phyloP scores from a whole-genome alignment of 2,329 filamentous ascomycete species.

The Diaporthe sp. region DNA sequence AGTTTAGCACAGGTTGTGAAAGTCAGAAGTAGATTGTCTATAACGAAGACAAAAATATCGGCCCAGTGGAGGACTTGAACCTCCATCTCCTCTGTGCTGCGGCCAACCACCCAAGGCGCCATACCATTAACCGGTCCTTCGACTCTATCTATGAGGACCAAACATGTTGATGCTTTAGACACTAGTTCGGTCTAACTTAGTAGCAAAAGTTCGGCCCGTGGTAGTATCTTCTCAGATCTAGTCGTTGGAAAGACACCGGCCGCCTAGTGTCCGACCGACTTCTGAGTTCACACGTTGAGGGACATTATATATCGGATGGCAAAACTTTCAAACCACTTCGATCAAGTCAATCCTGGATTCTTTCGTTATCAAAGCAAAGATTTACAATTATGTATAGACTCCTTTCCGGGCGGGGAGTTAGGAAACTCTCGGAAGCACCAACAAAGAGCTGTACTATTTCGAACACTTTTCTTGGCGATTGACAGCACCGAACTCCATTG shows the following conservation, averaged over 20 bases:
- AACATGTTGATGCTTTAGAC: neutral
- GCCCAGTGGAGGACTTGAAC: neutral
- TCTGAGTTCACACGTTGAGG: no score
- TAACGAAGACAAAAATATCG: neutral
- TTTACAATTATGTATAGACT: no score
- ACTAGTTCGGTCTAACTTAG: neutral
- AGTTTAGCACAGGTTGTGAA: neutral
- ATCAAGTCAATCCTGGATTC: no score
- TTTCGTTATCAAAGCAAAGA: no score
- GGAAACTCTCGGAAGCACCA: no score
- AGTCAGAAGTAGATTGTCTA: neutral
- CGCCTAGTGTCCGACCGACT: no score
- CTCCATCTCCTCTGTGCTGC: slow-evolving; percentile 10
- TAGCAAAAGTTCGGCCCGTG: neutral
- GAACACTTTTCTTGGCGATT: neutral
- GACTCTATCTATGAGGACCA: neutral
- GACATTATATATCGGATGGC: neutral
- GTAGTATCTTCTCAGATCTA: neutral
- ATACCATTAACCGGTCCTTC: neutral
- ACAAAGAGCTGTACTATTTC: neutral
- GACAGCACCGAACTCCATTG: neutral
- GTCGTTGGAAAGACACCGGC: neutral
- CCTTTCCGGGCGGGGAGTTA: no score
- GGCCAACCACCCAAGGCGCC: neutral
- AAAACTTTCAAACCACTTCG: no score